A percentile compares a stretch with the other conserved stretches of the same genome.
Conservation (phyloP, 768 basidiomycete species). For the Lactarius sp. region DNA sequence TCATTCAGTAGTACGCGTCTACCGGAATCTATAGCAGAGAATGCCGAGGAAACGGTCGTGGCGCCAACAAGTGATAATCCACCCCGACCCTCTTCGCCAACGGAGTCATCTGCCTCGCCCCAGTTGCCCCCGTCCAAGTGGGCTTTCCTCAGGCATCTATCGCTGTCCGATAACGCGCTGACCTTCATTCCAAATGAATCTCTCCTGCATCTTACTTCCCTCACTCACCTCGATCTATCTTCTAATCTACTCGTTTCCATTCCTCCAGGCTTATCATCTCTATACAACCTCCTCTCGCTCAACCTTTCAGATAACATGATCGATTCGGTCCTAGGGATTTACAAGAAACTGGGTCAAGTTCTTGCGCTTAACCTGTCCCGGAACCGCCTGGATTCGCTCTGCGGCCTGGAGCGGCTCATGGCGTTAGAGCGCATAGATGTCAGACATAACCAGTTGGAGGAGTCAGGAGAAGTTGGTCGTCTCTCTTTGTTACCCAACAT, state of each 20-base stretch:
- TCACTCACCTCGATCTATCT: conserved; percentile 84
- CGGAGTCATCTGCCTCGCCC: conserved; percentile 29
- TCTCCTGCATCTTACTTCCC: conserved; percentile 60
- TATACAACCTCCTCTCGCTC: conserved; percentile 82
- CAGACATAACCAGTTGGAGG: conserved; percentile 71
- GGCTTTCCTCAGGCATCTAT: conserved; percentile 72
- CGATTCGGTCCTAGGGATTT: conserved; percentile 88
- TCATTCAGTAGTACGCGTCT: conserved; percentile 48
- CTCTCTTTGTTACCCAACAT: conserved; percentile 77
- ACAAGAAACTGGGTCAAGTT: conserved; percentile 73
- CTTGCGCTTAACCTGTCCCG: conserved; percentile 72
- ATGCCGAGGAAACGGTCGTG: conserved; percentile 33
- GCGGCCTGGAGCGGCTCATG: conserved; percentile 85
- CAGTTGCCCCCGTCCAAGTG: conserved; percentile 60
- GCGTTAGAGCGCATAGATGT: conserved; percentile 85
- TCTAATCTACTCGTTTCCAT: conserved; percentile 87
- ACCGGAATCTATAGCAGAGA: conserved; percentile 56
- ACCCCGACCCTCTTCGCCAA: conserved; percentile 21
- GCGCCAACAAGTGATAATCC: conserved; percentile 24
- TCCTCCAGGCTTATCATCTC: conserved; percentile 66
- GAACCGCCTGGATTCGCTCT: conserved; percentile 92
- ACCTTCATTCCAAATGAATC: conserved; percentile 72
- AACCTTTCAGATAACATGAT: conserved; percentile 98
- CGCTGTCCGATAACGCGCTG: conserved; percentile 72
- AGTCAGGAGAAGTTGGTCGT: conserved; percentile 80